Conservation (phyloP, 2,329 filamentous ascomycete species). For the Chrysosporium keratinophilum region DNA sequence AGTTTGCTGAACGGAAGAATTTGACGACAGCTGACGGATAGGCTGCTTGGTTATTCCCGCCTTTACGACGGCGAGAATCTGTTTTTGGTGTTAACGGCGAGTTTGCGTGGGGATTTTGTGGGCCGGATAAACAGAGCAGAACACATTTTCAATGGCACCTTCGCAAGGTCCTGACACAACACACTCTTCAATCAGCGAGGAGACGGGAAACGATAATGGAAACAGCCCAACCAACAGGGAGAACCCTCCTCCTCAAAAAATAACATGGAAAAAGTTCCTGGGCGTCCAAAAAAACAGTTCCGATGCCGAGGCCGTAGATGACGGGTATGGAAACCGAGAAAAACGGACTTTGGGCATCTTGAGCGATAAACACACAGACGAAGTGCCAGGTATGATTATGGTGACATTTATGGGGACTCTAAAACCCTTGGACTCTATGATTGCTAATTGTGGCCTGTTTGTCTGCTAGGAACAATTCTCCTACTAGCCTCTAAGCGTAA, state of each 20-base stretch:
- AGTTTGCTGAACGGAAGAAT: no score
- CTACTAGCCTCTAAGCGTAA: constrained; percentile 52
- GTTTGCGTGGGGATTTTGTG: no score
- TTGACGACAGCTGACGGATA: no score
- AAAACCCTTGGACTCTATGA: background rate
- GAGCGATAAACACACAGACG: constrained; percentile 68
- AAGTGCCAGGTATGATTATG: constrained; percentile 68
- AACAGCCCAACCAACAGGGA: background rate
- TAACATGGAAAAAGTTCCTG: constrained; percentile 16
- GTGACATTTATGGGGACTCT: background rate
- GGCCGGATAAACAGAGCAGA: no score
- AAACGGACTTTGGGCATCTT: constrained; percentile 65
- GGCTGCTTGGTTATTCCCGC: no score
- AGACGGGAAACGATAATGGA: background rate
- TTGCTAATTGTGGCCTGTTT: background rate
- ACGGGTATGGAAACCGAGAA: constrained; percentile 15
- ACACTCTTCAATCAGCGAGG: background rate
- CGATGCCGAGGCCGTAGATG: constrained; percentile 6
- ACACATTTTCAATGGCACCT: background rate
- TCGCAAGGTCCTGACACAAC: background rate
- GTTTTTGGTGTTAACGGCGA: no score
- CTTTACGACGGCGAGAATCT: no score
- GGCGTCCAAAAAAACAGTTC: constrained; percentile 10
- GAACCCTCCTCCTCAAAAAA: background rate
- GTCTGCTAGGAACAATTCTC: constrained; percentile 47